A percentile compares a stretch with the other conserved stretches of the same genome.
phyloP scores from a whole-genome alignment of 2,329 filamentous ascomycete species.

The Fonsecaea multimorphosa region DNA sequence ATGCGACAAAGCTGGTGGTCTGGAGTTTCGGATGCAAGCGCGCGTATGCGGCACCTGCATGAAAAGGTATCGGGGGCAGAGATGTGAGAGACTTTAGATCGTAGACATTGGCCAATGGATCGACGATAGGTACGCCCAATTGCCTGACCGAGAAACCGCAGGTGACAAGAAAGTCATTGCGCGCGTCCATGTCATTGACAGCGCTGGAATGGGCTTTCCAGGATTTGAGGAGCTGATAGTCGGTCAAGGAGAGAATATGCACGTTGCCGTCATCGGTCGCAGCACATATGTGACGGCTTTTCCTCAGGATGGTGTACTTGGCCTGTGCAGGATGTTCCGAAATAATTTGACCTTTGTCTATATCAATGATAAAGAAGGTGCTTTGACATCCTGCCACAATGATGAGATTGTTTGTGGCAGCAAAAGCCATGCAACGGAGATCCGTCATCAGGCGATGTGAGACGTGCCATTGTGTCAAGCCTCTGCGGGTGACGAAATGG shows the following conservation, averaged over 20 bases:
- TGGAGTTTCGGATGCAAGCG: conserved; percentile 96
- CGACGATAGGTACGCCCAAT: conserved; percentile 78
- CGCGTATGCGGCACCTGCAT: conserved; percentile 89
- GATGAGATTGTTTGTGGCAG: conserved; percentile 82
- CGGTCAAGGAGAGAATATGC: conserved; percentile 81
- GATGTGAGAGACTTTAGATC: conserved; percentile 89
- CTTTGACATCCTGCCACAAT: conserved; percentile 86
- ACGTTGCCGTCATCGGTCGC: conserved; percentile 83
- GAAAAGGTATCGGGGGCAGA: conserved; percentile 88
- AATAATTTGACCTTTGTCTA: conserved; percentile 73
- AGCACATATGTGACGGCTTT: conserved; percentile 85
- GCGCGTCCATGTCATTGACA: conserved; percentile 96
- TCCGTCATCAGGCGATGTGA: conserved; percentile 80
- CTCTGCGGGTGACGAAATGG: conserved; percentile 85
- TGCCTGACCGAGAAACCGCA: conserved; percentile 91
- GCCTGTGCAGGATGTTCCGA: conserved; percentile 75
- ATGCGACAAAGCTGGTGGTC: conserved; percentile 92
- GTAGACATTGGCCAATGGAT: conserved; percentile 93
- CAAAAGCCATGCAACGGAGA: conserved; percentile 93
- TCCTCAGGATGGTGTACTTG: conserved; percentile 91
- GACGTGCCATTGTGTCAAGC: conserved; percentile 87
- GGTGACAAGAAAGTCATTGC: conserved; percentile 92
- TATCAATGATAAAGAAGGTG: conserved; percentile 77
- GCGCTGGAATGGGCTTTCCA: conserved; percentile 90
- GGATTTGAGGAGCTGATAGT: conserved; percentile 77